Conservation (phyloP, 108 stramenopile genomes). For the Fistulifera pelliculosa region DNA sequence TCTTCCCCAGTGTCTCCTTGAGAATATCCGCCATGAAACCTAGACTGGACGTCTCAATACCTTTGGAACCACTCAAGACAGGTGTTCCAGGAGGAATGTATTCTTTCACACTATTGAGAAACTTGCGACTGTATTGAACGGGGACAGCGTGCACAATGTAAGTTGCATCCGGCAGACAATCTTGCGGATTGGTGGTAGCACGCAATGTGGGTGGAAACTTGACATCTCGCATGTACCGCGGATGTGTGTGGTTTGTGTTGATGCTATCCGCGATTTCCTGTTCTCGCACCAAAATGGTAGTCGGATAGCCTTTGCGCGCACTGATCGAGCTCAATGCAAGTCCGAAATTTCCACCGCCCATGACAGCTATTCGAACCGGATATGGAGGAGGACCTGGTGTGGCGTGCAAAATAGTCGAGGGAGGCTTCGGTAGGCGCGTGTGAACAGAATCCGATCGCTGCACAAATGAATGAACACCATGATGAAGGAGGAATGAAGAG, state of each 20-base stretch:
- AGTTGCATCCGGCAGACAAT: constrained; percentile 78
- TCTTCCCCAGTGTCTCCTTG: constrained; percentile 67
- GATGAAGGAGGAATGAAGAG: no score
- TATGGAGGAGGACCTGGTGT: constrained; percentile 31
- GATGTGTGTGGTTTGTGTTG: constrained; percentile 81
- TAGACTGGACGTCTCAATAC: constrained; percentile 86
- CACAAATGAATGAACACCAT: no score
- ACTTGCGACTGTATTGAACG: constrained; percentile 81
- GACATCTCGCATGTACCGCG: constrained; percentile 79
- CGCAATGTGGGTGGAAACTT: constrained; percentile 46
- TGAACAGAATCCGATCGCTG: no score
- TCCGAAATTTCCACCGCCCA: constrained; percentile 95
- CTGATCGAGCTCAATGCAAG: constrained; percentile 84
- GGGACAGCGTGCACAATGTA: constrained; percentile 95
- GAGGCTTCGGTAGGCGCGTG: no score
- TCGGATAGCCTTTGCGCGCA: constrained; percentile 67
- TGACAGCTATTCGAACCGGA: constrained; percentile 76
- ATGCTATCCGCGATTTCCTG: constrained; percentile 71
- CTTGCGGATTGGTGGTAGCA: constrained; percentile 77
- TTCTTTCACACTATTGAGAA: constrained; percentile 55
- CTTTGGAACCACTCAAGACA: constrained; percentile 77
- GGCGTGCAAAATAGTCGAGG: no score
- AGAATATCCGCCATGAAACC: constrained; percentile 94
- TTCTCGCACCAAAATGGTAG: constrained; percentile 78
- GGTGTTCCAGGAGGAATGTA: constrained; percentile 65